Evolutionary conservation across 2,329 filamentous ascomycete species (phyloP), one percentile per base, ranked within the genome.

Genomic region (Xylariaceae sp.): DNA sequence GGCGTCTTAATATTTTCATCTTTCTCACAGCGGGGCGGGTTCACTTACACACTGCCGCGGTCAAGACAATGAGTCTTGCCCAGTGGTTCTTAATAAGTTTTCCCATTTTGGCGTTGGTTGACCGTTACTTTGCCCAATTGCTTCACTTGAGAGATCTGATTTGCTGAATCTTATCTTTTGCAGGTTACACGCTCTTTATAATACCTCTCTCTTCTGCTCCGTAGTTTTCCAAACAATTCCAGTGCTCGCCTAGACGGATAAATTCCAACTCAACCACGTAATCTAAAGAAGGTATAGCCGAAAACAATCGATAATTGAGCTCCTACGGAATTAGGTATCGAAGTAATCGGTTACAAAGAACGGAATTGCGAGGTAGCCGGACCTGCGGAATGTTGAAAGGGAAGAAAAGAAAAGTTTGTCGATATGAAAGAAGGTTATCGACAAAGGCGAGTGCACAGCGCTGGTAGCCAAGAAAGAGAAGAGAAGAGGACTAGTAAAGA

Each of bases 11-110:
- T 30, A 53, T 45, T 45, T 10, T 15, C 26, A 4, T n/a, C 2
- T 41, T 48, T 7, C 9, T 27, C 36, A n/a, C 4, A 11, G n/a
- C 10, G 43, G 48, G 8, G n/a, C 21, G 29, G 32, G 42, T 45
- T 24, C 48, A 72, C 77, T 27, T 73, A 79, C 76, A 79, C 53
- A 65, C 65, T 65, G 91, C 88, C 30, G 94, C 91, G 23, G 90
- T 91, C 71, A 99, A 79, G 74, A 96, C 83, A 70, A 99, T 94
- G 68, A 99, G 86, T 57, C 94, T 88, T 64, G 92, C 94, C 91
- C 91, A 96, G 80, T 99, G 94, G 79, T 97, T 97, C 83, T 99
- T 99, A 79, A 99, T 97, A 71, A 99, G 86, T 76, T 88, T 94
- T 74, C 94, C 94, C 94, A 99, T 99, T 59, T 63, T 77, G 73